Base-by-base conservation (phyloP, 2,329 filamentous ascomycete species). In the Fusarium sp. region DNA sequence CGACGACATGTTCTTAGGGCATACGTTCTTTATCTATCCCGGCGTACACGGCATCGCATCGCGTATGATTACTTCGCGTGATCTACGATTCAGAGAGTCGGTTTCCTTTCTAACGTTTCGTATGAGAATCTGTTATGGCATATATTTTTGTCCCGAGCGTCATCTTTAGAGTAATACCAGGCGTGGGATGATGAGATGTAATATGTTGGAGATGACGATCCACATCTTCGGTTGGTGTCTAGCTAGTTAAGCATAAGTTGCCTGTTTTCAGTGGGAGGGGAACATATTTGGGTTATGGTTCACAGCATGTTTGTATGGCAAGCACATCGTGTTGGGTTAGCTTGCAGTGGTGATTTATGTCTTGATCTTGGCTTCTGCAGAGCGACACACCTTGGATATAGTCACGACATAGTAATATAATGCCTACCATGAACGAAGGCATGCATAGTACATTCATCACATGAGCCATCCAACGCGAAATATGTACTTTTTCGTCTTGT, bases 331-430 rank as follows among this genome's bases (percentile, higher is more conserved):
- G 54, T 57, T 45, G 52, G 12, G 46, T 56, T 37, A 16, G 23
- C 21, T 39, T 37, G 37, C 25, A 13, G 19, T 46, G 44, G 54
- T 52, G 34, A 49, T 60, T 54, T 37, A 30, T 54, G 23, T 61
- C 51, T 60, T 56, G 50, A 26, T 25, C 37, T 54, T 51, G 61
- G 72, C 63, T 62, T 62, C 70, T 41, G 21, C 45, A 28, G 49
- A 37, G 52, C 55, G 58, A 61, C 49, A 48, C 46, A 37, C 34
- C 43, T 74, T 67, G 63, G 62, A 67, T 65, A 58, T 72, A 66
- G 62, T 67, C 44, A 72, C 44, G 72, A 63, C 34, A 59, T 72
- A 72, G 53, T 74, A 72, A 70, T 72, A 45, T 50, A 73, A 49
- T 61, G 51, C 60, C 55, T 55, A 44, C 41, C 34, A 58, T 50